These are phyloP conservation scores for Laguncularia racemosa DNA, from an alignment of 345 rosid genomes.

Conservation along the genomic window DNA sequence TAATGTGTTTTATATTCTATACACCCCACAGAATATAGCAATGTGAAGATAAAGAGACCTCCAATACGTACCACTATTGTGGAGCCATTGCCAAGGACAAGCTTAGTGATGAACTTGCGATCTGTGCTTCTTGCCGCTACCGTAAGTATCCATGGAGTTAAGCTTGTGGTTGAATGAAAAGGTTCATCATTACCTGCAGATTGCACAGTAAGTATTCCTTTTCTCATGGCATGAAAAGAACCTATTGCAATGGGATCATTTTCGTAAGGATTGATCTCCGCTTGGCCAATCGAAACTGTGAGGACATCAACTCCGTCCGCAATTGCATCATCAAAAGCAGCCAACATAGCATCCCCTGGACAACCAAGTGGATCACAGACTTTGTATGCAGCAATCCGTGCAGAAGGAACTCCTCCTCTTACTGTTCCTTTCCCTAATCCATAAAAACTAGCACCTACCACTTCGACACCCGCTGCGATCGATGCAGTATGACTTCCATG, in stretches of 20 bases:
- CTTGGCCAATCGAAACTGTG: conserved; percentile 15
- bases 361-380: conserved; percentile 9
- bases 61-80: conserved; percentile 23
- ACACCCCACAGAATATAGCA: no score
- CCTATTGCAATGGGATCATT: conserved; percentile 26
- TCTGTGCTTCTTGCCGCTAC: conserved; percentile 31
- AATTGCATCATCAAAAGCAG: conserved; percentile 63
- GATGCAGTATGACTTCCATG: conserved; percentile 69
- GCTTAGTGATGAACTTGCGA: conserved; percentile 13
- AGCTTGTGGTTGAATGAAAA: conserved; percentile 8
- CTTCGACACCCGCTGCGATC: conserved; percentile 49
- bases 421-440: conserved; percentile 48
- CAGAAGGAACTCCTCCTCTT: conserved; percentile 54
- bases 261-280: fast-evolving
- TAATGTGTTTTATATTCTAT: no score
- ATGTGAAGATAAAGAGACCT: no score
- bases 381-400: conserved; percentile 45
- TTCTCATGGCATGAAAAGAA: conserved; percentile 41
- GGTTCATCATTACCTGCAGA: conserved; percentile 30
- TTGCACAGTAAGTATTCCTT: conserved; percentile 37
- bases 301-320: conserved; percentile 54
- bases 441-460: conserved; percentile 25
- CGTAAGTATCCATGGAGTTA: conserved; percentile 26
- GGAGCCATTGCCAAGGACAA: conserved; percentile 18
- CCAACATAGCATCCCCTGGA: conserved; percentile 1